Percentiles rank a stretch among this genome's conserved stretches.
Evolutionary conservation across 139 green algal genomes (phyloP).

Genomic region (Pseudopediastrum boryanum): DNA sequence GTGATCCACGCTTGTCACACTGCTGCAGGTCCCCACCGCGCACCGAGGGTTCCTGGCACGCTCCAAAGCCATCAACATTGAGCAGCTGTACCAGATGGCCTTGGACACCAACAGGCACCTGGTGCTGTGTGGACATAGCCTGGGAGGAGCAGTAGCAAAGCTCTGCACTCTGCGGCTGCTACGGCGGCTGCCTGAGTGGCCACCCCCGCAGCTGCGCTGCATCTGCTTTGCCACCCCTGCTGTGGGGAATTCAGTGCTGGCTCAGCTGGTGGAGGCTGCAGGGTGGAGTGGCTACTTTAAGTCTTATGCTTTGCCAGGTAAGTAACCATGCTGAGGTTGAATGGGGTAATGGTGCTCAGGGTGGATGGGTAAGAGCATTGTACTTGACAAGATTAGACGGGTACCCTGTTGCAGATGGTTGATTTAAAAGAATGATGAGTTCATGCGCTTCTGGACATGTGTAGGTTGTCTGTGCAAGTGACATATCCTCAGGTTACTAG

Average conservation of each 20-base stretch:
- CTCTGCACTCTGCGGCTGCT: slow-evolving; percentile 71
- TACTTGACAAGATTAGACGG: neutral
- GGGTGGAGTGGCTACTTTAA: slow-evolving; percentile 63
- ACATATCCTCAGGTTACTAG: no score
- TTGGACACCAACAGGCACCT: slow-evolving; percentile 49
- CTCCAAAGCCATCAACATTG: slow-evolving; percentile 50
- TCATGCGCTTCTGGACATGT: neutral
- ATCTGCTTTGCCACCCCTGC: slow-evolving; percentile 75
- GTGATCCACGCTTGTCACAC: no score
- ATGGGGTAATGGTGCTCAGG: neutral
- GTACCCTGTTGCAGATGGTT: neutral
- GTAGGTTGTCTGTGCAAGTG: no score
- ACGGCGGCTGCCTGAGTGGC: slow-evolving; percentile 44
- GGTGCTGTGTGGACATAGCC: slow-evolving; percentile 74
- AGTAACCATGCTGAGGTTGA: no score
- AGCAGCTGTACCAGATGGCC: slow-evolving; percentile 64
- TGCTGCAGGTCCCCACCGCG: slow-evolving; percentile 41
- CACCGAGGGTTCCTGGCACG: slow-evolving; percentile 72
- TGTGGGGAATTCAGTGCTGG: slow-evolving; percentile 74
- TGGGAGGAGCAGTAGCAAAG: slow-evolving; percentile 78
- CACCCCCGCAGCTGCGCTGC: slow-evolving; percentile 48
- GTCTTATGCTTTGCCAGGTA: slow-evolving; percentile 72
- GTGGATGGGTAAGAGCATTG: neutral
- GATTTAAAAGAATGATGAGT: neutral
- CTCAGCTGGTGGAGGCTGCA: slow-evolving; percentile 53